A percentile compares a stretch with the other conserved stretches of the same genome.
Evolutionary conservation across 164 flowering plant genomes (phyloP).

Genomic region (Sextonia rubra): DNA sequence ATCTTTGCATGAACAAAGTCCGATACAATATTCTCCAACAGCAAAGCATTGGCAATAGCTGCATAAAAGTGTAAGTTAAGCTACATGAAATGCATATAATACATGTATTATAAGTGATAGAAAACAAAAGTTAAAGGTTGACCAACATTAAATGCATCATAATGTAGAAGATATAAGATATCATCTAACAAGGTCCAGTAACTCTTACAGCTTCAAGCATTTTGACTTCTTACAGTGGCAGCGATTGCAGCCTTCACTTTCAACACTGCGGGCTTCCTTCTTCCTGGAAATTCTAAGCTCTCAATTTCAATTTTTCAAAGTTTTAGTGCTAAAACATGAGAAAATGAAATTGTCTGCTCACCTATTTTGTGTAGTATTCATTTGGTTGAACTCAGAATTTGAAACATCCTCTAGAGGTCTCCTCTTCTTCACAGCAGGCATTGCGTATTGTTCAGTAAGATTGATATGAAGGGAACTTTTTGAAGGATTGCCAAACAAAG

Average conservation of each 20-base stretch:
- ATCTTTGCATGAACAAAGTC: constrained; percentile 66
- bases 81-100: too few species aligned
- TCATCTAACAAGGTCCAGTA: background rate
- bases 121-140: background rate
- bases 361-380: constrained; percentile 48
- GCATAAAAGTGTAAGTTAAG: constrained; percentile 8
- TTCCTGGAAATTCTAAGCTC: constrained; percentile 25
- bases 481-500: constrained; percentile 11
- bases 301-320: background rate
- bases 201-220: constrained; percentile 79
- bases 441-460: constrained; percentile 14
- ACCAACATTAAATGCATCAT: background rate
- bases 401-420: constrained; percentile 19
- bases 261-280: constrained; percentile 18
- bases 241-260: constrained; percentile 50
- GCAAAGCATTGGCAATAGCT: constrained; percentile 94
- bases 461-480: constrained; percentile 11
- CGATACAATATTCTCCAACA: constrained; percentile 71
- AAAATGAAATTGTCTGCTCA: constrained; percentile 12
- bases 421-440: constrained; percentile 23
- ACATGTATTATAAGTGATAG: background rate
- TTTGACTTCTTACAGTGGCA: constrained; percentile 68
- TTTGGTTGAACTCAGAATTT: constrained; percentile 30
- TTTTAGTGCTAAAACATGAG: background rate
- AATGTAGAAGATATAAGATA: background rate